Percentiles rank a stretch among this genome's conserved stretches.
These are phyloP conservation scores for Neurospora sp. DNA, from an alignment of 495 filamentous ascomycete genomes.

Conservation along the genomic window DNA sequence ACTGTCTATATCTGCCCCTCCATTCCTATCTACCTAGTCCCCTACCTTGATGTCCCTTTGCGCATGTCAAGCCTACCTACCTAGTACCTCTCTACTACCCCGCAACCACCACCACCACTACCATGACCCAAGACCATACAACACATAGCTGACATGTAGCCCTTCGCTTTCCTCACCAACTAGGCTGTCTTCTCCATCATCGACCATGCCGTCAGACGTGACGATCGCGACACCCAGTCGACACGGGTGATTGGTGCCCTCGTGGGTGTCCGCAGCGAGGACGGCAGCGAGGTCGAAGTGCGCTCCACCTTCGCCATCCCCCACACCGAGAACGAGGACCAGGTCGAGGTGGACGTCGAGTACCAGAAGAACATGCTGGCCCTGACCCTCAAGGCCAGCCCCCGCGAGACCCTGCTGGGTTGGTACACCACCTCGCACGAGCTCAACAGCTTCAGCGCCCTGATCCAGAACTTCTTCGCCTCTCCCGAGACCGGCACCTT, in stretches of 20 bases:
- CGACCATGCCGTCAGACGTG: conserved; percentile 89
- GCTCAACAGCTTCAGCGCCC: conserved; percentile 92
- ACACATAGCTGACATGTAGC: neutral
- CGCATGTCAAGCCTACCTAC: conserved; percentile 45
- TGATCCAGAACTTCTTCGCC: conserved; percentile 99
- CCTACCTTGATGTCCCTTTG: neutral
- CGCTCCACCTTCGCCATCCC: conserved; percentile 93
- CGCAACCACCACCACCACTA: conserved; percentile 56
- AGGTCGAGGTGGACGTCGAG: conserved; percentile 99
- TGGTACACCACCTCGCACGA: conserved; percentile 97
- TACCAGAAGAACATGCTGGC: conserved; percentile 98
- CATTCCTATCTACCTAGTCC: conserved; percentile 1
- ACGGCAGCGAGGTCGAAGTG: conserved; percentile 92
- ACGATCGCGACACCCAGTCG: conserved; percentile 77
- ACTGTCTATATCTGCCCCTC: conserved; percentile 6
- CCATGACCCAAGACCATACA: neutral
- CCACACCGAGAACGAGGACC: conserved; percentile 95
- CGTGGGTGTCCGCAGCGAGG: conserved; percentile 83
- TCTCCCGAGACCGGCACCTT: conserved; percentile 92
- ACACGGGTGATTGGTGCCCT: conserved; percentile 94
- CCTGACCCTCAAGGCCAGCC: conserved; percentile 86
- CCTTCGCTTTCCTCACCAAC: conserved; percentile 17
- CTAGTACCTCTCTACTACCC: conserved; percentile 73
- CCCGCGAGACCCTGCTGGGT: conserved; percentile 85
- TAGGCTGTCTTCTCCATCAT: conserved; percentile 94